A percentile compares a stretch with the other conserved stretches of the same genome.
Evolutionary conservation across 192 early-diverging fungal genomes (phyloP).

Genomic region (Radiomyces spectabilis): DNA sequence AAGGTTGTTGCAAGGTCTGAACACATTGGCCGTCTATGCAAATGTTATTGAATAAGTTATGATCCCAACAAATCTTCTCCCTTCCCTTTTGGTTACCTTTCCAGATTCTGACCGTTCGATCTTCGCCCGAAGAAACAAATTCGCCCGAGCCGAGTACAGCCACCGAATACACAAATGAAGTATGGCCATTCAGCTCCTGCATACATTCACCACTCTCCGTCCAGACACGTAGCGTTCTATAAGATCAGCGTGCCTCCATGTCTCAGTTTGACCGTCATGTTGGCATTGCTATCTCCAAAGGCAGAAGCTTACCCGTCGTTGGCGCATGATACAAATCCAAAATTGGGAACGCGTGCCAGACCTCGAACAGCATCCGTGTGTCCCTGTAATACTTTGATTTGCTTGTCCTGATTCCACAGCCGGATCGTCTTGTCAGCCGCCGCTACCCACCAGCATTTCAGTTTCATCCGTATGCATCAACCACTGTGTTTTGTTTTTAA

Average conservation of each 20-base stretch:
- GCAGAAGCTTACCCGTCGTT: constrained; percentile 79
- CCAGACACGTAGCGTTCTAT: constrained; percentile 81
- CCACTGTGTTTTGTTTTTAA: not conserved
- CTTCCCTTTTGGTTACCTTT: constrained; percentile 47
- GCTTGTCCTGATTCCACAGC: constrained; percentile 70
- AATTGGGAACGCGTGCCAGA: constrained; percentile 50
- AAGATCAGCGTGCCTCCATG: too few species aligned
- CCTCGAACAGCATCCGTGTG: constrained; percentile 91
- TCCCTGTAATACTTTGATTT: constrained; percentile 57
- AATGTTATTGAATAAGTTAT: not conserved
- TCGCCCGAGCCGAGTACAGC: constrained; percentile 63
- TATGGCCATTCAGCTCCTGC: constrained; percentile 76
- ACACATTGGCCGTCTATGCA: constrained; percentile 49
- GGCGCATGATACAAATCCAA: constrained; percentile 77
- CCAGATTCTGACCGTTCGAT: constrained; percentile 85
- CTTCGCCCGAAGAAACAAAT: constrained; percentile 90
- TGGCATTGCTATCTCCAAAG: too few species aligned
- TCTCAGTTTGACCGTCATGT: too few species aligned
- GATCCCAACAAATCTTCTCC: not conserved
- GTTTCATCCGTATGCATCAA: not conserved
- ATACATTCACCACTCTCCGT: constrained; percentile 58
- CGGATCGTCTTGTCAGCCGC: constrained; percentile 92
- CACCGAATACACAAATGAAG: constrained; percentile 88
- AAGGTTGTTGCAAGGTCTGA: constrained; percentile 83
- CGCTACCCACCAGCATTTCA: constrained; percentile 30